Evolutionary conservation across 495 filamentous ascomycete genomes (phyloP), one percentile per base, ranked within the genome.

Genomic region (Penicillium cosmopolitanum): DNA sequence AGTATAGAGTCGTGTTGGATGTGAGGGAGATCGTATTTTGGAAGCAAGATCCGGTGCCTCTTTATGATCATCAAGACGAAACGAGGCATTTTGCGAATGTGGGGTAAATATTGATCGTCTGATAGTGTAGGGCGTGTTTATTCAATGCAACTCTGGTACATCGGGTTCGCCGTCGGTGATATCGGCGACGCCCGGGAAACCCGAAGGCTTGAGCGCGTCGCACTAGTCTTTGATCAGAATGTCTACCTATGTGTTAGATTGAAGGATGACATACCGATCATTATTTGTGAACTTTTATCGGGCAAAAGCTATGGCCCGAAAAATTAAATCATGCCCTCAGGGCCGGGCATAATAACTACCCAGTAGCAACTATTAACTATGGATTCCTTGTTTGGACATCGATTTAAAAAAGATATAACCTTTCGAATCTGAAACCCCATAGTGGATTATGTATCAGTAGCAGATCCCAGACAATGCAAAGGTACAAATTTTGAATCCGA

Each of bases 161-260:
- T 44, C 42, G 42, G 42, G 42, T 44, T 44, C 42, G 42, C 42
- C 42, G 42, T n/a, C n/a, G 42, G 16, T 44, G 4, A 44, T 44
- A 19, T 38, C 16, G 42, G 42, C 5, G 42, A n/a, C 42, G 16
- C 16, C 42, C 42, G 42, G 42, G n/a, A 19, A 44, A 16, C 7
- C 42, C 42, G 42, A 44, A 16, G 42, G 42, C 16, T 6, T 18
- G n/a, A 44, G 42, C 42, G 15, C 42, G 2, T 44, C 36, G 16
- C 16, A 7, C 42, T 19, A 6, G 4, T 44, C 1, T 19, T 6
- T 4, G 16, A 16, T 44, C 15, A n/a, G 16, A 19, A 44, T 19
- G 6, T 12, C 36, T 13, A 31, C 2, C 28, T 6, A 31, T 31
- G 8, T 8, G 28, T 8, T 9, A 31, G 6, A 1, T 2, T 31